These are phyloP conservation scores for Gentiana straminea DNA, from an alignment of 257 asterid species.

Conservation along the genomic window DNA sequence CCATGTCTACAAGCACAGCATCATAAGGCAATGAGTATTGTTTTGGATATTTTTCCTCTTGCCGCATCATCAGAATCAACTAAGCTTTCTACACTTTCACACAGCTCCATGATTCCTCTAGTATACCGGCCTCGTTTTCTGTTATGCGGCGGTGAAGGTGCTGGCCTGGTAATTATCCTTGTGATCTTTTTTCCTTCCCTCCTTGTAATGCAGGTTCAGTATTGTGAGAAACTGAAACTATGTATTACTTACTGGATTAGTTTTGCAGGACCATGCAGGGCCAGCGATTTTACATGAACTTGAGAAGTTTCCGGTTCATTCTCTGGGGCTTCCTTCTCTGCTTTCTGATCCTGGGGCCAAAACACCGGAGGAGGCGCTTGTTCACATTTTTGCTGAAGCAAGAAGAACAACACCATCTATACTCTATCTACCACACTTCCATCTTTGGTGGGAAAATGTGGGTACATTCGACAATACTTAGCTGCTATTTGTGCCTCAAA, in stretches of 20 bases:
- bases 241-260: conserved; percentile 26
- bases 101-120: conserved; percentile 85
- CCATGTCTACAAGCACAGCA: conserved; percentile 73
- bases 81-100: conserved; percentile 73
- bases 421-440: conserved; percentile 86
- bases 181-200: not conserved
- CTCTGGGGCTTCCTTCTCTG: conserved; percentile 90
- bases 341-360: conserved; percentile 99
- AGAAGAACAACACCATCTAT: conserved; percentile 91
- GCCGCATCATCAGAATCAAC: conserved; percentile 55
- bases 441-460: conserved; percentile 99
- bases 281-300: conserved; percentile 93
- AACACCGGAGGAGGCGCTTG: conserved; percentile 98
- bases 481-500: not conserved
- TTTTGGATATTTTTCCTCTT: conserved; percentile 78
- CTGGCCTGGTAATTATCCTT: conserved; percentile 65
- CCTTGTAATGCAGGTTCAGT: conserved; percentile 8
- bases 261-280: conserved; percentile 87
- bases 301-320: conserved; percentile 96
- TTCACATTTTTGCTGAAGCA: conserved; percentile 94
- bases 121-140: conserved; percentile 88
- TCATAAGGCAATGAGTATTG: conserved; percentile 58
- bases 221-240: conserved; percentile 19
- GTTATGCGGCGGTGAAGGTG: conserved; percentile 75
- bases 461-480: conserved; percentile 15